A percentile compares a stretch with the other conserved stretches of the same genome.
These are phyloP conservation scores for Podospora didyma DNA, from an alignment of 495 filamentous ascomycete species.

Conservation along the genomic window DNA sequence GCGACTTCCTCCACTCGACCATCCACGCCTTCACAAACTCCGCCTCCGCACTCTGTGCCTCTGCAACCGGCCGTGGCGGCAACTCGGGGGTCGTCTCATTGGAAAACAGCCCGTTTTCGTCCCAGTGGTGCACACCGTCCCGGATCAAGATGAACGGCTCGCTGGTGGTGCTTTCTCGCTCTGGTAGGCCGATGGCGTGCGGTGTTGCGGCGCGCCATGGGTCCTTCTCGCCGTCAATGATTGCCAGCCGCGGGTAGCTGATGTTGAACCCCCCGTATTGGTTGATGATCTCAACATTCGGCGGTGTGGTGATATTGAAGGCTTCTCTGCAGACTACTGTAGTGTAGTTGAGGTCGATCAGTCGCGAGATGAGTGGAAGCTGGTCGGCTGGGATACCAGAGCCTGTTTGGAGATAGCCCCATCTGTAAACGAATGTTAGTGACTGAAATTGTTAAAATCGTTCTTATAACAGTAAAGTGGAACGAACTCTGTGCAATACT, in stretches of 20 bases:
- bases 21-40: conserved; percentile 64
- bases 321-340: conserved; percentile 51
- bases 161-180: conserved; percentile 47
- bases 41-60: conserved; percentile 52
- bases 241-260: conserved; percentile 59
- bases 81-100: conserved; percentile 52
- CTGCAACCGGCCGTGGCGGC: conserved; percentile 50
- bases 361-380: conserved; percentile 62
- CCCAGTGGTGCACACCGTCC: conserved; percentile 67
- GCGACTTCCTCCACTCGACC: conserved; percentile 44
- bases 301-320: conserved; percentile 58
- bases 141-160: conserved; percentile 62
- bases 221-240: conserved; percentile 65
- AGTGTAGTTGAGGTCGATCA: conserved; percentile 52
- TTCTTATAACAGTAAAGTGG: neutral
- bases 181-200: conserved; percentile 47
- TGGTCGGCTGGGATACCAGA: conserved; percentile 53
- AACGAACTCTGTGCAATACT: conserved; percentile 46
- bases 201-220: conserved; percentile 67
- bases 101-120: conserved; percentile 63
- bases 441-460: conserved; percentile 13
- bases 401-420: conserved; percentile 69
- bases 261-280: conserved; percentile 65
- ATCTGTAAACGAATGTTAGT: conserved; percentile 43
- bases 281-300: conserved; percentile 58